Base-by-base conservation (phyloP, 2,329 filamentous ascomycete species). In the Cladosporium sp. region DNA sequence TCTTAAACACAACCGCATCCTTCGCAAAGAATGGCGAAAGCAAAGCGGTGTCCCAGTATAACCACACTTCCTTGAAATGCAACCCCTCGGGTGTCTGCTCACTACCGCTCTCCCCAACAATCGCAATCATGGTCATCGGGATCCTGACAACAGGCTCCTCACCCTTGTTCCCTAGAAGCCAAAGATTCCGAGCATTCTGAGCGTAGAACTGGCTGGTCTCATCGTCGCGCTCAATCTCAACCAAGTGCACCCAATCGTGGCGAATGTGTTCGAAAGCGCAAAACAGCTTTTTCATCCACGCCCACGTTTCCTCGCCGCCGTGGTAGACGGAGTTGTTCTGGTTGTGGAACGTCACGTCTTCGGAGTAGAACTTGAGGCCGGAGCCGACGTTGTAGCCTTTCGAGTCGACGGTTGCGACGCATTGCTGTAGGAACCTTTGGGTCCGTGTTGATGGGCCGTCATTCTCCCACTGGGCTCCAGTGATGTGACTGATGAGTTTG, bases 341-440 rank as follows among this genome's bases (percentile, higher is more conserved):
- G 47, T 51, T 51, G 47, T 51, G 47, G 21, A 51, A 51, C 10
- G 24, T 51, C 21, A 51, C 47, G 21, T 21, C 24, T 14, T 21
- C 21, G 21, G 47, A 51, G 47, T 51, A 51, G 47, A 51, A 51
- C 24, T 26, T 51, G 47, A 51, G 47, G 47, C 47, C 47, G 21
- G 47, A 51, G 47, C 47, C 47, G 47, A 26, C 47, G 21, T 51
- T 12, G 47, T 51, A 51, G 47, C 47, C 47, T 51, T 51, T 51
- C 8, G 47, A 51, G 47, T 51, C 47, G 47, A 51, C 21, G 14
- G 47, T 51, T 1, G 21, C n/a, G 47, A 51, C 47, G 21, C 26
- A 51, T 18, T 26, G 21, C 3, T 51, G 21, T 4, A 51, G 14
- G 21, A 51, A 51, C 11, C n/a, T 21, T 15, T 51, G 47, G 1